Conservation (phyloP, 148 eudicot species). For the Dianthus caryophyllus region DNA sequence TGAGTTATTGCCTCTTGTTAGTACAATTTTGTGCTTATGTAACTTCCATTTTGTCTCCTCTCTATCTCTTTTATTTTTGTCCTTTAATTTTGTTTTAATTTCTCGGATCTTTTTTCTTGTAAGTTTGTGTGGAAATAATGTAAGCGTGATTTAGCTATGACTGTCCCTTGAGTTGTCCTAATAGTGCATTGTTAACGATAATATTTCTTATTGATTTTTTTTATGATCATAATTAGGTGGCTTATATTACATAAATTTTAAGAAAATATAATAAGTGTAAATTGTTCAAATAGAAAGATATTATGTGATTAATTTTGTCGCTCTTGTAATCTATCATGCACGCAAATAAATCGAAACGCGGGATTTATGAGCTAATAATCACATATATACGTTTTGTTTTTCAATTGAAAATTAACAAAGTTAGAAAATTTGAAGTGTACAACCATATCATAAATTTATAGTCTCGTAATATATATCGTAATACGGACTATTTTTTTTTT, state of each 20-base stretch:
- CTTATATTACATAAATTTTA: not conserved
- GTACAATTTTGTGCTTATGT: conserved; percentile 5
- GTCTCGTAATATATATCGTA: no score
- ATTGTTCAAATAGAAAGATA: no score
- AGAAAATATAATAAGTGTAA: no score
- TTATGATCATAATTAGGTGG: not conserved
- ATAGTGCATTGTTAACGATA: not conserved
- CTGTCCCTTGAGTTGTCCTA: not conserved
- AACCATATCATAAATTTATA: no score
- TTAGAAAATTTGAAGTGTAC: no score
- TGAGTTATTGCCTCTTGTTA: not conserved
- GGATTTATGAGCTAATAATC: no score
- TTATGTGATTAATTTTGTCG: no score
- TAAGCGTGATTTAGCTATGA: conserved; percentile 2
- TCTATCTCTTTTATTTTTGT: conserved; percentile 11
- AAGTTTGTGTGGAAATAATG: not conserved
- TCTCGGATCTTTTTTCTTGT: conserved; percentile 14
- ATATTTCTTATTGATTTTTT: not conserved
- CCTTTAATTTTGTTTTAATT: not conserved
- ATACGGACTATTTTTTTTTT: no score
- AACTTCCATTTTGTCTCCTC: not conserved
- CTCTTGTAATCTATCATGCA: no score
- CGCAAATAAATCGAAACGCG: no score
- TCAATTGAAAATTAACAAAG: no score
- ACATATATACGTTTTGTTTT: no score